A percentile compares a stretch with the other conserved stretches of the same genome.
These are phyloP conservation scores for Coffea humblotiana DNA, from an alignment of 305 asterid genomes.

Conservation along the genomic window DNA sequence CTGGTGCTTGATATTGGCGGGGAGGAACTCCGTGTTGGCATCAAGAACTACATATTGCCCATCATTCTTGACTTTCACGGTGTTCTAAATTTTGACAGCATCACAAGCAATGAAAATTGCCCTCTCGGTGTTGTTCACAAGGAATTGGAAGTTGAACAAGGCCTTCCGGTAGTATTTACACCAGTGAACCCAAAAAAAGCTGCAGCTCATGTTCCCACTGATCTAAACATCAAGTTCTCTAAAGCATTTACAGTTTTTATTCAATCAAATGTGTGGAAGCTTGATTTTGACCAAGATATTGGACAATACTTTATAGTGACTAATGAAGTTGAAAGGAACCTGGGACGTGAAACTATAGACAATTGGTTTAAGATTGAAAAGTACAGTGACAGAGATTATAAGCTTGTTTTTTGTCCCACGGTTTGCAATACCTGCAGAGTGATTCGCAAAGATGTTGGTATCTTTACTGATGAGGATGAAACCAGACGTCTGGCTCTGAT, in stretches of 20 bases:
- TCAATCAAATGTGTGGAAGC: neutral
- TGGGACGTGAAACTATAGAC: neutral
- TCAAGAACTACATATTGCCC: too few relatives aligned
- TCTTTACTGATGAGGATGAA: neutral
- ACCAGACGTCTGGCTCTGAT: neutral
- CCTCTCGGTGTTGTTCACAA: too few relatives aligned
- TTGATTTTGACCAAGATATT: neutral
- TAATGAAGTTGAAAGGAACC: neutral
- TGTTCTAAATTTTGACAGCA: too few relatives aligned
- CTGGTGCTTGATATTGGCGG: too few relatives aligned
- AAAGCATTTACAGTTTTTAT: neutral
- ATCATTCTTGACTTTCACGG: too few relatives aligned
- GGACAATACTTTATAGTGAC: neutral
- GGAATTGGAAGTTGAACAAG: neutral
- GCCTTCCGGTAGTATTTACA: neutral
- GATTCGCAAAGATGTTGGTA: neutral
- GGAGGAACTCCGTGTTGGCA: too few relatives aligned
- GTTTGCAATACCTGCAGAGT: neutral
- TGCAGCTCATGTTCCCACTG: neutral
- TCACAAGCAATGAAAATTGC: too few relatives aligned
- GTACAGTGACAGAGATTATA: neutral
- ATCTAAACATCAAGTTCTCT: neutral
- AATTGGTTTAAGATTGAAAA: slow-evolving; percentile 3
- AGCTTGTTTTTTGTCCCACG: neutral
- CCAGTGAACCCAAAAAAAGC: neutral